Percentiles rank a stretch among this genome's conserved stretches.
Conservation (phyloP, 805 yeast genomes). For the Blastobotrys attinorum region DNA sequence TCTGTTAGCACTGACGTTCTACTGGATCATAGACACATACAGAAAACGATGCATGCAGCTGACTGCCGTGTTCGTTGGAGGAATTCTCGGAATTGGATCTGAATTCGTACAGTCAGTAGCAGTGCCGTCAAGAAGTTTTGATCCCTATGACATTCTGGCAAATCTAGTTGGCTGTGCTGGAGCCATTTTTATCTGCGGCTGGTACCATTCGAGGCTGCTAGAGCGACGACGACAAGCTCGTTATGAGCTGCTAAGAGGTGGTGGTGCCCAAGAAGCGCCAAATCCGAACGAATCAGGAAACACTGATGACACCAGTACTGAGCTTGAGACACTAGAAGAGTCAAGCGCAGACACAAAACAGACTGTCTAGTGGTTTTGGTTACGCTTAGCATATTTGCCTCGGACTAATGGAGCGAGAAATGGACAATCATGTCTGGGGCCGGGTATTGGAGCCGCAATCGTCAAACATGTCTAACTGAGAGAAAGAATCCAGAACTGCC, state of each 20-base stretch:
- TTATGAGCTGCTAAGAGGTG: constrained; percentile 23
- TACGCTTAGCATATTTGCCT: too few relatives aligned
- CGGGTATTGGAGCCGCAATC: too few relatives aligned
- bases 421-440: too few relatives aligned
- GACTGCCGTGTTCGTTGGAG: constrained; percentile 28
- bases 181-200: constrained; percentile 26
- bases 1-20: constrained; percentile 30
- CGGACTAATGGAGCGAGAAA: too few relatives aligned
- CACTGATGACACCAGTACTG: too few relatives aligned
- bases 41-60: constrained; percentile 30
- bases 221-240: constrained; percentile 26
- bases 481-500: too few relatives aligned
- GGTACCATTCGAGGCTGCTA: constrained; percentile 29
- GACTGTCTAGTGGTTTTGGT: too few relatives aligned
- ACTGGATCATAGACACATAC: constrained; percentile 35
- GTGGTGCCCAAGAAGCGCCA: constrained; percentile 9
- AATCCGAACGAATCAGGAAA: too few relatives aligned
- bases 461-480: too few relatives aligned
- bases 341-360: too few relatives aligned
- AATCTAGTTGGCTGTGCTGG: constrained; percentile 30
- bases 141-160: constrained; percentile 30
- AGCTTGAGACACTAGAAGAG: too few relatives aligned
- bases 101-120: constrained; percentile 28
- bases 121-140: constrained; percentile 29
- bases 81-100: constrained; percentile 33